A percentile compares a stretch with the other conserved stretches of the same genome.
phyloP scores from a whole-genome alignment of 768 basidiomycete species.

The Psilocybe subaeruginosa region DNA sequence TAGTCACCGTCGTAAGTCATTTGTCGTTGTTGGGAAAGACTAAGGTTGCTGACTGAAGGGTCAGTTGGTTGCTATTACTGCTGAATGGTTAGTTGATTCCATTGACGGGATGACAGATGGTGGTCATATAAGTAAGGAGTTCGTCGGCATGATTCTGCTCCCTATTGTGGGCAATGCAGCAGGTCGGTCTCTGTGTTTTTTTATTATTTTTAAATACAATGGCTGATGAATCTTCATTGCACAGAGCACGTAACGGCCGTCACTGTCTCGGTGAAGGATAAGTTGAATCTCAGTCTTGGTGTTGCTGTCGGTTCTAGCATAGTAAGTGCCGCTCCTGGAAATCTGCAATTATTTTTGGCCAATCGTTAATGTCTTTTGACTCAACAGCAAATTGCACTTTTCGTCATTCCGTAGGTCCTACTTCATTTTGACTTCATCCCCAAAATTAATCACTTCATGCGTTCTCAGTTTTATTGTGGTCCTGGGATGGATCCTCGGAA shows the following conservation, averaged over 20 bases:
- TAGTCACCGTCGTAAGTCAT: constrained; percentile 66
- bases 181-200: constrained; percentile 35
- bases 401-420: constrained; percentile 75
- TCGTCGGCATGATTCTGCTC: constrained; percentile 82
- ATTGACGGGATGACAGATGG: constrained; percentile 70
- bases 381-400: constrained; percentile 78
- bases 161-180: constrained; percentile 94
- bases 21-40: constrained; percentile 15
- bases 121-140: constrained; percentile 70
- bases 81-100: constrained; percentile 78
- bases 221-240: constrained; percentile 6
- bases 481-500: constrained; percentile 81
- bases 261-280: constrained; percentile 88
- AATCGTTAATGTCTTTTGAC: constrained; percentile 4
- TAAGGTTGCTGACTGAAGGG: constrained; percentile 16
- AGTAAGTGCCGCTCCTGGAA: constrained; percentile 41
- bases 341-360: neutral
- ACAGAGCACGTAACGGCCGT: constrained; percentile 90
- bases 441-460: neutral
- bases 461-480: constrained; percentile 65
- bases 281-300: constrained; percentile 83
- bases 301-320: constrained; percentile 90
- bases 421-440: neutral
- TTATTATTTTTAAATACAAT: neutral
- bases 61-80: constrained; percentile 64